Conservation (phyloP, 768 basidiomycete genomes). For the Russula vinacea region DNA sequence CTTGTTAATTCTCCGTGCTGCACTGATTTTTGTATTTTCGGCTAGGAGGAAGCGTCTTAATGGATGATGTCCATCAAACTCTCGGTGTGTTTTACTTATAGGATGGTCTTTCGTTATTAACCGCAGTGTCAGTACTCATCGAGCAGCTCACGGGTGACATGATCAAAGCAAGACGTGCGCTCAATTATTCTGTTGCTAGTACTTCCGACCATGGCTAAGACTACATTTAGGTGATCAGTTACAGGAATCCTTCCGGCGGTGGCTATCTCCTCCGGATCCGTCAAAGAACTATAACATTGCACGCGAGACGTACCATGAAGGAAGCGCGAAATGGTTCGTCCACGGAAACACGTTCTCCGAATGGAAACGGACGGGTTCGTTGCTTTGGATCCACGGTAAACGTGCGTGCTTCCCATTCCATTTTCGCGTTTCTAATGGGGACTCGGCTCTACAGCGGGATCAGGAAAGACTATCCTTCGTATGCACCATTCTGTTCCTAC, state of each 20-base stretch:
- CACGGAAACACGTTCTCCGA: neutral
- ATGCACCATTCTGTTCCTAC: neutral
- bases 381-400: neutral
- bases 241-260: neutral
- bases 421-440: neutral
- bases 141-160: neutral
- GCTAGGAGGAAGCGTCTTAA: too few relatives aligned
- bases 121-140: neutral
- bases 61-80: neutral
- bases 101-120: neutral
- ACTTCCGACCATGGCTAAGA: neutral
- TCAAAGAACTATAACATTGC: neutral
- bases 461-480: neutral
- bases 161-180: neutral
- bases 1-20: too few relatives aligned
- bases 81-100: neutral
- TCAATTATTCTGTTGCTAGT: neutral
- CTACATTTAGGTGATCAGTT: neutral
- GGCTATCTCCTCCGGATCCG: constrained; percentile 1
- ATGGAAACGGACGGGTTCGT: neutral
- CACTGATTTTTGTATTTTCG: too few relatives aligned
- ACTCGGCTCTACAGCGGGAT: neutral
- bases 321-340: neutral
- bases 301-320: neutral
- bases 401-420: neutral